Evolutionary conservation across 441 rosid species (phyloP).

Genomic region (Euphorbia celastroides): DNA sequence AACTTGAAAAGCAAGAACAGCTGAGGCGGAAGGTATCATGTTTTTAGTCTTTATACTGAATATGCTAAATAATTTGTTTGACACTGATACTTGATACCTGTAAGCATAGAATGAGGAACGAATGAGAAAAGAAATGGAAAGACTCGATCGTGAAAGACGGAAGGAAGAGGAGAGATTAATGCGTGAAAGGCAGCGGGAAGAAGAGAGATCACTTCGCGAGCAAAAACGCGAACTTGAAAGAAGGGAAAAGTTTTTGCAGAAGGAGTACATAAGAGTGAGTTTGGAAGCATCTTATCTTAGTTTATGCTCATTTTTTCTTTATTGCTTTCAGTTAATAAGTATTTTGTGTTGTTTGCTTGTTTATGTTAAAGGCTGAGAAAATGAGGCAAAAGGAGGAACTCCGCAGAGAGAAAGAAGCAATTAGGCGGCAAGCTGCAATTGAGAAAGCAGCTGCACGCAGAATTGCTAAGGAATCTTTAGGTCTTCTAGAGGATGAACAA

Average conservation of each 20-base stretch:
- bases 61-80: neutral
- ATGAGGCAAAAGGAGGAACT: conserved; percentile 81
- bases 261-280: conserved; percentile 67
- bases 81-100: conserved; percentile 23
- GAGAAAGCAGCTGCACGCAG: conserved; percentile 98
- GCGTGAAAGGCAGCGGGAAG: conserved; percentile 95
- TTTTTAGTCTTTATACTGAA: neutral
- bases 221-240: conserved; percentile 92
- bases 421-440: conserved; percentile 77
- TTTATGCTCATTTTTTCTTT: neutral
- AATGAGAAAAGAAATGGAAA: conserved; percentile 83
- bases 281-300: conserved; percentile 10
- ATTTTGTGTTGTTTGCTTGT: conserved; percentile 6
- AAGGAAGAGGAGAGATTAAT: conserved; percentile 93
- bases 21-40: conserved; percentile 65
- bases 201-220: conserved; percentile 79
- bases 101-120: conserved; percentile 74
- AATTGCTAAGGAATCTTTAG: conserved; percentile 98
- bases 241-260: conserved; percentile 87
- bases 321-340: neutral
- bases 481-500: conserved; percentile 96
- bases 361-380: conserved; percentile 70
- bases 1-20: conserved; percentile 69
- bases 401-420: conserved; percentile 78
- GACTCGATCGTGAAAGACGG: conserved; percentile 86